Conservation (phyloP, 139 green algal species). For the Chlamydomonas schloesseri region DNA sequence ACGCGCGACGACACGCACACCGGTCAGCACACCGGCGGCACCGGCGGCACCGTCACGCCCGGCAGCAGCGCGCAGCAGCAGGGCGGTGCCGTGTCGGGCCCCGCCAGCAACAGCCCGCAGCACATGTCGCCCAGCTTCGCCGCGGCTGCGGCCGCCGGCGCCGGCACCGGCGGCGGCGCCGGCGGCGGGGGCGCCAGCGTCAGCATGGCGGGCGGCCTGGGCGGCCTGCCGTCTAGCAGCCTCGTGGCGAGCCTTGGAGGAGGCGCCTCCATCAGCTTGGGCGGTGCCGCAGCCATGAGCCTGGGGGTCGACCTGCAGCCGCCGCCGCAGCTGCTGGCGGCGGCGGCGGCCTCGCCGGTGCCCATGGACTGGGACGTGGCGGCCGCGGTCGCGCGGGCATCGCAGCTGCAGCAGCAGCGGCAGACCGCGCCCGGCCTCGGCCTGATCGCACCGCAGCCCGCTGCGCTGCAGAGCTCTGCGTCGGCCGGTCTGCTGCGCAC, state of each 20-base stretch:
- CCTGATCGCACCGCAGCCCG: background rate
- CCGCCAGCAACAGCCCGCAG: slow-evolving; percentile 18
- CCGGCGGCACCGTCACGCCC: background rate
- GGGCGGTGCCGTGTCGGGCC: background rate
- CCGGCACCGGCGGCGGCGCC: background rate
- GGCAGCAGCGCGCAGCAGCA: slow-evolving; percentile 19
- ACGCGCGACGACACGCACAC: slow-evolving; percentile 13
- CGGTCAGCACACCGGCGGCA: background rate
- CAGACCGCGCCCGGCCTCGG: background rate
- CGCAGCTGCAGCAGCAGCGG: too few species aligned
- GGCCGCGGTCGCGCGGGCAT: too few species aligned
- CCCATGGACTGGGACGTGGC: too few species aligned
- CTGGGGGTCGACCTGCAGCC: too few species aligned
- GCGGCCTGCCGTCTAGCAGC: too few species aligned
- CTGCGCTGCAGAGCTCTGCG: too few species aligned
- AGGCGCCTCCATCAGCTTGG: background rate
- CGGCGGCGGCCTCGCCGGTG: too few species aligned
- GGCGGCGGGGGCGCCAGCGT: background rate
- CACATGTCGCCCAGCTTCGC: background rate
- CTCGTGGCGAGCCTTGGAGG: background rate
- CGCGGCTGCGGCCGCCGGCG: background rate
- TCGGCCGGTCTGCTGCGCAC: background rate
- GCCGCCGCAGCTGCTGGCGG: background rate
- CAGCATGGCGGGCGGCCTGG: slow-evolving; percentile 6
- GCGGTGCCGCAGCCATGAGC: too few species aligned